These are phyloP conservation scores for Podospora sp. DNA, from an alignment of 495 filamentous ascomycete species.

Conservation along the genomic window DNA sequence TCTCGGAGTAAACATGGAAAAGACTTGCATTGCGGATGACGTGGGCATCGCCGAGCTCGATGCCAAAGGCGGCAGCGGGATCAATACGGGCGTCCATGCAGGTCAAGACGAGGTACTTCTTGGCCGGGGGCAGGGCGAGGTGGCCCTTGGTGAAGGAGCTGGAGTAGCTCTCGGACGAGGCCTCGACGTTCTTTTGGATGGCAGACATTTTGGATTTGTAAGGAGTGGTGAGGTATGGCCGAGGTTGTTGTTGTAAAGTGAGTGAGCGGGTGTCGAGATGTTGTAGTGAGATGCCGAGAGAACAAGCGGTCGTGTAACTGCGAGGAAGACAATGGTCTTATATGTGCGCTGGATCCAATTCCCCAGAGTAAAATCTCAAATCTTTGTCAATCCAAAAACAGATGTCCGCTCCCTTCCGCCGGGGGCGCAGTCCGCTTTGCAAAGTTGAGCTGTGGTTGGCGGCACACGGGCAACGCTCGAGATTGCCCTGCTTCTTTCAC, in stretches of 20 bases:
- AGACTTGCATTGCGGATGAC: slow-evolving; percentile 71
- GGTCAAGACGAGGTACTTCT: slow-evolving; percentile 66
- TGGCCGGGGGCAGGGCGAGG: slow-evolving; percentile 71
- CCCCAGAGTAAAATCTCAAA: not conserved
- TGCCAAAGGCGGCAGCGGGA: slow-evolving; percentile 69
- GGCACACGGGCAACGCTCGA: not conserved
- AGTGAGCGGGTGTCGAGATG: too few relatives aligned
- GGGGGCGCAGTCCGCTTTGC: not conserved
- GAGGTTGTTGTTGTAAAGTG: too few relatives aligned
- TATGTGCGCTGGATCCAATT: not conserved
- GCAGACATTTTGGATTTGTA: slow-evolving; percentile 33
- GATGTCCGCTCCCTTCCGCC: not conserved
- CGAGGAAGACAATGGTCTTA: not conserved
- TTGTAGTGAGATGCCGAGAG: not conserved
- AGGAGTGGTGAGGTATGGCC: not conserved
- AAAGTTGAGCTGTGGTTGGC: not conserved
- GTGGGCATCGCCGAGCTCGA: slow-evolving; percentile 75
- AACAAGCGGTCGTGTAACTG: not conserved
- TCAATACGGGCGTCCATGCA: slow-evolving; percentile 90
- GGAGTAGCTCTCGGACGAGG: slow-evolving; percentile 63
- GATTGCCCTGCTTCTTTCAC: not conserved
- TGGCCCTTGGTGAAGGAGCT: slow-evolving; percentile 63
- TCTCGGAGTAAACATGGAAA: not conserved
- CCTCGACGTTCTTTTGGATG: slow-evolving; percentile 57
- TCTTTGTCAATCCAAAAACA: not conserved